Evolutionary conservation across 352 stramenopile species (phyloP).

Genomic region (Phytophthora capsici): DNA sequence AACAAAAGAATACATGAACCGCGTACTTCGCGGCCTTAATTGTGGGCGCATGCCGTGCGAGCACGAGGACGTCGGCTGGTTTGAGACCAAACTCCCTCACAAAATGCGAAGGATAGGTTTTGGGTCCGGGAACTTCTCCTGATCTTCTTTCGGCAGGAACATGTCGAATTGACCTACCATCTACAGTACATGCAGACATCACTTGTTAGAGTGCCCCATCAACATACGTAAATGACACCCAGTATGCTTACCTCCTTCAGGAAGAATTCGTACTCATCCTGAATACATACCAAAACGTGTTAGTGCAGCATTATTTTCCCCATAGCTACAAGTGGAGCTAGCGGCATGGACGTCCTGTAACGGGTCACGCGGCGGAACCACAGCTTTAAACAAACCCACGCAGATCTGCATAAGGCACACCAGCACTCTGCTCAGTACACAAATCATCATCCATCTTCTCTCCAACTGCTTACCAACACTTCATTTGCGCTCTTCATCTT

Average conservation of each 20-base stretch:
- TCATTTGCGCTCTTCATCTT: conserved; percentile 78
- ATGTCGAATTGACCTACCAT: conserved; percentile 75
- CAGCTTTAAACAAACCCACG: conserved; percentile 66
- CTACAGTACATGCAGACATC: conserved; percentile 27
- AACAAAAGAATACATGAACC: background rate
- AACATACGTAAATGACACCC: background rate
- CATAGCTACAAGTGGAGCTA: background rate
- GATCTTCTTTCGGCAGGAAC: conserved; percentile 53
- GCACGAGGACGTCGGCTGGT: conserved; percentile 60
- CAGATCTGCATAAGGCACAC: conserved; percentile 59
- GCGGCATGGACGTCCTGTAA: conserved; percentile 61
- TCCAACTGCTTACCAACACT: conserved; percentile 52
- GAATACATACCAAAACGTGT: background rate
- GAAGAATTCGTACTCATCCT: conserved; percentile 76
- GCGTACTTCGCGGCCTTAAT: conserved; percentile 72
- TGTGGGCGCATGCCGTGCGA: conserved; percentile 58
- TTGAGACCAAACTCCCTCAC: conserved; percentile 58
- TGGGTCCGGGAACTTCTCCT: conserved; percentile 54
- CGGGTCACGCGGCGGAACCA: conserved; percentile 56
- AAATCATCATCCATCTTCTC: background rate
- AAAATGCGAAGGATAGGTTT: conserved; percentile 55
- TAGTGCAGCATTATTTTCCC: background rate
- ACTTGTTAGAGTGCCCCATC: background rate
- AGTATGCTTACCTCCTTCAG: conserved; percentile 59
- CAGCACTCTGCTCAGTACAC: background rate